Evolutionary conservation across 192 early-diverging fungal genomes (phyloP), one percentile per base, ranked within the genome.

Genomic region (Lobosporangium transversale): DNA sequence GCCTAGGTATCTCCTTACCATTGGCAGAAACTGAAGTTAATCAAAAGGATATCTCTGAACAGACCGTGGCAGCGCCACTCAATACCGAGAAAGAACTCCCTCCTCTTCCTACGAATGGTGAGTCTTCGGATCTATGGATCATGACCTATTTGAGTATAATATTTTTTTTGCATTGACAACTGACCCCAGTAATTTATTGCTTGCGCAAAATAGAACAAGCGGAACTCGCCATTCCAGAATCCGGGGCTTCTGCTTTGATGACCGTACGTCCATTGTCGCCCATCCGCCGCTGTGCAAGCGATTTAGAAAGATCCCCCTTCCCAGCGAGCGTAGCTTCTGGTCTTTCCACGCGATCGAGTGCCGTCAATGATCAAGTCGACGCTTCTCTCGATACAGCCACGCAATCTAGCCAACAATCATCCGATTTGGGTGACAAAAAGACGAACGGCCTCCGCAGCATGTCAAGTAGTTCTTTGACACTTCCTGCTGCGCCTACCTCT

Each of bases 261-360:
- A 60, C 58, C 3, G 59, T 76, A 23, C 73, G 73, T 18, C 73
- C 73, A 23, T n/a, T 76, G 26, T 76, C 73, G 12, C 73, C 73
- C 14, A 76, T 76, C 40, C 73, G 73, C 11, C 73, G 73, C 7
- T 44, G 43, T 21, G 58, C 73, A 27, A 26, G 29, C 44, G 50
- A 56, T 53, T 52, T 32, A 35, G 61, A 47, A 30, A 21, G 54
- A 7, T 47, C 60, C 0, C 23, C 59, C 11, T 76, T 65, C 1
- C 49, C 62, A 8, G 40, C 58, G 21, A 76, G 73, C 31, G 52
- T 76, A 33, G 62, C 73, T 5, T 62, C 73, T 14, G 53, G 53
- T 40, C 53, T 65, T 15, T 59, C 70, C 0, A 54, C 70, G 3
- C 67, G 58, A 30, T 58, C 67, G 11, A 30, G 31, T 10, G 54